Base-by-base conservation (phyloP, 148 eudicot genomes). In the Fagopyrum homotropicum region DNA sequence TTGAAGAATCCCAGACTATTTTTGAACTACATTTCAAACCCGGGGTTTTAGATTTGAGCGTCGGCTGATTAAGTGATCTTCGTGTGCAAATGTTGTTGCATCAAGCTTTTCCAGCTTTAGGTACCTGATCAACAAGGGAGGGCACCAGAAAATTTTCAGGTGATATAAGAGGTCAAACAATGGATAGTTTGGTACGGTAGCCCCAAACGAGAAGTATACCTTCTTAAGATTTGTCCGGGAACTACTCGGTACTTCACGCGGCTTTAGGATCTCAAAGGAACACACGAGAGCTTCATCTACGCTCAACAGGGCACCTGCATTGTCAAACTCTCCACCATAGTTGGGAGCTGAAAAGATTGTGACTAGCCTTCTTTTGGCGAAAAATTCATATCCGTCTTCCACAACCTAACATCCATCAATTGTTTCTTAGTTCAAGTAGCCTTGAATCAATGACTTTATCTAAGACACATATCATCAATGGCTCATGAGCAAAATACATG, bases 271-370 rank as follows among this genome's bases (percentile, higher is more conserved):
- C 85, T 89, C 91, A 26, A 93, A 93, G 29, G 98, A 90, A 80
- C 98, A 93, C 48, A 89, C 82, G 11, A 93, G 81, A 55, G 85
- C 69, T 76, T 86, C 83, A 50, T 90, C 93, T 77, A 93, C 96
- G 69, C 96, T 93, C 80, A 93, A 80, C 22, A 93, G 87, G 29
- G 98, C 98, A 68, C 98, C 98, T 49, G 88, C 98, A 75, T 93
- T 93, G 80, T 93, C 98, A 70, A 93, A 93, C 72, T 93, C 98
- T 19, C 98, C 98, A 19, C 98, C 98, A 69, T 93, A 93, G 76
- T 93, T 93, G 22, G 98, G 98, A 73, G 98, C 98, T 44, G 98
- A 93, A 79, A 93, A 93, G 82, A 93, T 86, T 1, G 98, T 93
- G 29, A 93, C 98, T 43, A 93, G 82, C 84, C 89, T 85, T 80